Percentiles rank a stretch among this genome's conserved stretches.
Conservation (phyloP, 495 filamentous ascomycete genomes). For the Talaromyces wortmannii region DNA sequence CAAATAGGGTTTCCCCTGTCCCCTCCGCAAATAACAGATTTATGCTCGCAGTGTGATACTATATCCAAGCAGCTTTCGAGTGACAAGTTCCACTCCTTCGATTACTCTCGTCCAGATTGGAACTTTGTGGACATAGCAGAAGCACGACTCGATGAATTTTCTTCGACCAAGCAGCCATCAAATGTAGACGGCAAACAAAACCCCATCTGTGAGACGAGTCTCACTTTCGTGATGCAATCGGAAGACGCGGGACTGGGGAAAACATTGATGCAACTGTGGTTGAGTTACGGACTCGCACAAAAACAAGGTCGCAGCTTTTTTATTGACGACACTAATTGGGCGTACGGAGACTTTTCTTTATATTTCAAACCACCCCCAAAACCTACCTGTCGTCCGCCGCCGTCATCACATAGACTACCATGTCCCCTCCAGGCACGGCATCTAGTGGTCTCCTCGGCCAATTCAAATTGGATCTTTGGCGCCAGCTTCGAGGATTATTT, state of each 20-base stretch:
- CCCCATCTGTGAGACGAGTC: conserved; percentile 52
- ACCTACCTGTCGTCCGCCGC: conserved; percentile 52
- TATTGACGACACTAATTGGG: conserved; percentile 69
- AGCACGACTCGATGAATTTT: conserved; percentile 48
- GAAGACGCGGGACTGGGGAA: conserved; percentile 61
- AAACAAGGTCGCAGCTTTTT: conserved; percentile 66
- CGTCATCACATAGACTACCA: conserved; percentile 55
- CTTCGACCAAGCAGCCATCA: conserved; percentile 25
- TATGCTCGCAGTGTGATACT: conserved; percentile 52
- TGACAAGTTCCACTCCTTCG: conserved; percentile 25
- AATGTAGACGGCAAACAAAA: conserved; percentile 14
- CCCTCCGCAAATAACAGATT: conserved; percentile 48
- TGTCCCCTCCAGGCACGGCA: conserved; percentile 65
- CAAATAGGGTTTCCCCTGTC: conserved; percentile 50
- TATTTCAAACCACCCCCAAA: conserved; percentile 58
- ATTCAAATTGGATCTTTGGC: conserved; percentile 49
- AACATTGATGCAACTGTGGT: conserved; percentile 66
- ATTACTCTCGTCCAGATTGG: conserved; percentile 52
- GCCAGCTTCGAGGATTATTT: conserved; percentile 43
- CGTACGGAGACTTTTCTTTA: conserved; percentile 60
- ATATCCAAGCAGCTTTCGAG: conserved; percentile 44
- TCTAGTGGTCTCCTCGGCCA: conserved; percentile 61
- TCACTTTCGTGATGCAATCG: conserved; percentile 67
- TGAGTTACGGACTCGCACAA: conserved; percentile 65
- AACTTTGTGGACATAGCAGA: conserved; percentile 63